These are phyloP conservation scores for Lentinula sp. DNA, from an alignment of 768 basidiomycete genomes.

Conservation along the genomic window DNA sequence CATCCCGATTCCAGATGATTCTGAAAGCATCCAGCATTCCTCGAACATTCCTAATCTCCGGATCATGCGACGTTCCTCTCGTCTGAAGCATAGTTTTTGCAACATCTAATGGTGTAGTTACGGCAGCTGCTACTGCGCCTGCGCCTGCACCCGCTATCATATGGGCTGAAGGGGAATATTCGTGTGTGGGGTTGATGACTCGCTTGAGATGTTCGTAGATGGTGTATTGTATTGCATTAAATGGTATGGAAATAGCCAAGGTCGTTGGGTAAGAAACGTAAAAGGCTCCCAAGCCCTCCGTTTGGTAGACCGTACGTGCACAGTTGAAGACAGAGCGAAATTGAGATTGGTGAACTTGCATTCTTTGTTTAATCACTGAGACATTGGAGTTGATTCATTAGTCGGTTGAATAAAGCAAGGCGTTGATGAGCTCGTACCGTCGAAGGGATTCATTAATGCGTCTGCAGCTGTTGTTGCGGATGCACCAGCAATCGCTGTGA, in stretches of 20 bases:
- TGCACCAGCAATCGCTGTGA: constrained; percentile 83
- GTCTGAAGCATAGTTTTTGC: constrained; percentile 97
- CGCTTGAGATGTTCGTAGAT: constrained; percentile 92
- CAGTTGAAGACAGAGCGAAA: constrained; percentile 86
- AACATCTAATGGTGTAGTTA: constrained; percentile 96
- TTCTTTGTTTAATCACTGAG: constrained; percentile 96
- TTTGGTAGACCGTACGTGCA: constrained; percentile 76
- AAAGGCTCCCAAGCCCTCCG: constrained; percentile 87
- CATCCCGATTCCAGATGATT: constrained; percentile 85
- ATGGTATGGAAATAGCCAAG: constrained; percentile 92
- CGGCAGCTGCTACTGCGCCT: constrained; percentile 89
- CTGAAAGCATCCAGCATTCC: constrained; percentile 87
- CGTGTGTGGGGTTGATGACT: constrained; percentile 75
- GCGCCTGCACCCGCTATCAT: constrained; percentile 89
- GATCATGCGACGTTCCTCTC: constrained; percentile 80
- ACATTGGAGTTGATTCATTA: constrained; percentile 9
- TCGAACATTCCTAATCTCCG: constrained; percentile 74
- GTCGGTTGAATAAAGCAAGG: constrained; percentile 11
- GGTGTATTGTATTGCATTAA: constrained; percentile 97
- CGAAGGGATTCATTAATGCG: constrained; percentile 99
- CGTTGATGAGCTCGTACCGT: constrained; percentile 54
- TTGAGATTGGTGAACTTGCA: constrained; percentile 94
- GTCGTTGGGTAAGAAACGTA: constrained; percentile 99
- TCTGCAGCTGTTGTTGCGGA: constrained; percentile 92
- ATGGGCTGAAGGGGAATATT: constrained; percentile 92